These are phyloP conservation scores for Coemansia sp. DNA, from an alignment of 192 early-diverging fungal genomes.

Conservation along the genomic window DNA sequence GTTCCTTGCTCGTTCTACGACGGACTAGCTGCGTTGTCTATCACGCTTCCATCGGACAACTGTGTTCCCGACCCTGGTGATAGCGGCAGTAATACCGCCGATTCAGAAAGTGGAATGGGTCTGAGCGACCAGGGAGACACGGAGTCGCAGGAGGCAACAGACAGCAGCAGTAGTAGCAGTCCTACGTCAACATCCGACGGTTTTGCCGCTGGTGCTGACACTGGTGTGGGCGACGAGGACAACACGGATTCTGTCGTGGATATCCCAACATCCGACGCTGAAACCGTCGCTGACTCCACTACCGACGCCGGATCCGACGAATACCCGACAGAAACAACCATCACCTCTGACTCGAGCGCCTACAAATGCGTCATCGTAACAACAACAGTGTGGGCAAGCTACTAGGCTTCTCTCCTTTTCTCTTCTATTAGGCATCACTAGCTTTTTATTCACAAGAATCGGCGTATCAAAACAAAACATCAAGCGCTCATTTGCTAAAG, in stretches of 20 bases:
- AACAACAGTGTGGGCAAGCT: not conserved
- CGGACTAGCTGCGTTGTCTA: not conserved
- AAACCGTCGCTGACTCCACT: not conserved
- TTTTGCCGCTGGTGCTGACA: not conserved
- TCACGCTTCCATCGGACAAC: not conserved
- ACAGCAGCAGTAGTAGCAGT: too few relatives aligned
- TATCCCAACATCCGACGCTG: not conserved
- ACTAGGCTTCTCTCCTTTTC: not conserved
- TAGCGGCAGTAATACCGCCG: not conserved
- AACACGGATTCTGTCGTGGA: not conserved
- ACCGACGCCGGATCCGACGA: not conserved
- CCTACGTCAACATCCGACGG: too few relatives aligned
- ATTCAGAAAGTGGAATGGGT: too few relatives aligned
- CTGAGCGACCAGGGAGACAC: too few relatives aligned
- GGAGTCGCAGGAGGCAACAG: too few relatives aligned
- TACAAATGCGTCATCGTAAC: not conserved
- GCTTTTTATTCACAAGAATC: too few relatives aligned
- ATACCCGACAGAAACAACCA: not conserved
- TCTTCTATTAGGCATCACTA: too few relatives aligned
- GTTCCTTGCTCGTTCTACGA: slow-evolving; percentile 5
- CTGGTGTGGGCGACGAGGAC: not conserved
- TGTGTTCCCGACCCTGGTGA: not conserved
- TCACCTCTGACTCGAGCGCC: slow-evolving; percentile 4
- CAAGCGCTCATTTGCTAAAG: not conserved
- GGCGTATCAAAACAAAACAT: not conserved